Evolutionary conservation across 2,329 filamentous ascomycete species (phyloP).

Genomic region (Lithohypha guttulata): DNA sequence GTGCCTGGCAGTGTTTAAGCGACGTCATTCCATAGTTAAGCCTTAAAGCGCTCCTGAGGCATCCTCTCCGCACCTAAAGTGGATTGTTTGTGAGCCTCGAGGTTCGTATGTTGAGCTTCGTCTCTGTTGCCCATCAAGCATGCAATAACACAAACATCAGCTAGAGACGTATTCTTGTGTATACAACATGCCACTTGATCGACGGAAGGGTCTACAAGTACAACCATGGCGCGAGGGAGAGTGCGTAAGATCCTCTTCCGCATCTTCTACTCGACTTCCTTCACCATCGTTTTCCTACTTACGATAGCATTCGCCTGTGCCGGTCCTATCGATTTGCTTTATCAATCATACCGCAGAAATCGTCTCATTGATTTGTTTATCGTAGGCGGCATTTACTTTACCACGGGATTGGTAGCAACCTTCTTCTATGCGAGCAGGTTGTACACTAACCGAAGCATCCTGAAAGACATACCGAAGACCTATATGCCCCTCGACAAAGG

Average conservation of each 20-base stretch:
- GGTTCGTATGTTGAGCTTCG: too few species aligned
- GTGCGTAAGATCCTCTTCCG: constrained; percentile 48
- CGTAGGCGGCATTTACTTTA: constrained; percentile 62
- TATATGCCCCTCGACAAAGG: constrained; percentile 80
- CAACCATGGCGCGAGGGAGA: neutral
- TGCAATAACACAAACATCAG: neutral
- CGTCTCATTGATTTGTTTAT: constrained; percentile 76
- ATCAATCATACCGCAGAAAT: constrained; percentile 56
- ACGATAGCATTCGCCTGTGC: constrained; percentile 64
- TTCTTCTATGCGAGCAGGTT: constrained; percentile 76
- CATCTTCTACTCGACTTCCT: constrained; percentile 71
- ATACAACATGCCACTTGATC: constrained; percentile 7
- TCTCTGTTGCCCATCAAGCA: neutral
- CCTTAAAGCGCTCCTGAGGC: too few species aligned
- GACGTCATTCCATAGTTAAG: too few species aligned
- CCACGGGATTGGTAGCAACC: constrained; percentile 57
- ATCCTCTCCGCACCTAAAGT: too few species aligned
- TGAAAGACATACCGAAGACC: constrained; percentile 73
- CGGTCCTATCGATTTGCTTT: constrained; percentile 70
- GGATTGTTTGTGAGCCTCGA: too few species aligned
- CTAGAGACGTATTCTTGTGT: too few species aligned
- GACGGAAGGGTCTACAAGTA: constrained; percentile 2
- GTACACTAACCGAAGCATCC: constrained; percentile 70
- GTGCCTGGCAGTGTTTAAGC: too few species aligned
- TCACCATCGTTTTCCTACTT: constrained; percentile 63